Evolutionary conservation across 352 stramenopile species (phyloP).

Genomic region (Globisporangium emineosum): DNA sequence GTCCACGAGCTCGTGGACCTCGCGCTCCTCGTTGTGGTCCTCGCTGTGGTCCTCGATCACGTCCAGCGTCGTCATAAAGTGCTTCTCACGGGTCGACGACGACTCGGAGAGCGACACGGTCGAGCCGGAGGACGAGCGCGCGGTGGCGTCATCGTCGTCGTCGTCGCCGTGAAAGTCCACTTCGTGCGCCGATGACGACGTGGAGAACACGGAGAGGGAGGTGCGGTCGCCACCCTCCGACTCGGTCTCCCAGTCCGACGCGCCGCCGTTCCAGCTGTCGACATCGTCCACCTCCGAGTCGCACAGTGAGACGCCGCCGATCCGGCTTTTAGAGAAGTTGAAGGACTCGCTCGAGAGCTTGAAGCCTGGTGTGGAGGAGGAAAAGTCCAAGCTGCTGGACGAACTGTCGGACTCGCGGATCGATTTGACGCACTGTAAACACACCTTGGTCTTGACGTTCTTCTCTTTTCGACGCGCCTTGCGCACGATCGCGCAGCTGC

Average conservation of each 20-base stretch:
- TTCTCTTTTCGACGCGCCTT: conserved; percentile 31
- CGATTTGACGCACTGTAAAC: conserved; percentile 49
- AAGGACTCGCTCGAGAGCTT: conserved; percentile 5
- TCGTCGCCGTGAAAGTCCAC: background rate
- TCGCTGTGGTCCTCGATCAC: conserved; percentile 42
- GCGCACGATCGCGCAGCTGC: conserved; percentile 59
- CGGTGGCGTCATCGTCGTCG: background rate
- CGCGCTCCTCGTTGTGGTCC: conserved; percentile 16
- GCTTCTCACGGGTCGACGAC: conserved; percentile 23
- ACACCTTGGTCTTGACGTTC: conserved; percentile 61
- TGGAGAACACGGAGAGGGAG: conserved; percentile 7
- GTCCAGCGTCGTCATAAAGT: conserved; percentile 41
- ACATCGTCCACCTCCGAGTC: conserved; percentile 14
- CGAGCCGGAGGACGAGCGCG: conserved; percentile 8
- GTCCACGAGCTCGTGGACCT: conserved; percentile 22
- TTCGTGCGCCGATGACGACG: background rate
- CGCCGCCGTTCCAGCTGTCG: background rate
- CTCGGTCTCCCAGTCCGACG: conserved; percentile 16
- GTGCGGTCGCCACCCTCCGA: conserved; percentile 5
- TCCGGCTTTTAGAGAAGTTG: conserved; percentile 1
- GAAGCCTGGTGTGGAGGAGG: background rate
- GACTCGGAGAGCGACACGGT: conserved; percentile 14
- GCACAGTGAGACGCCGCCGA: background rate
- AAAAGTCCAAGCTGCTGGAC: conserved; percentile 5
- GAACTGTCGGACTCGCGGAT: conserved; percentile 30